phyloP scores from a whole-genome alignment of 1,284 basidiomycete species.

The Malassezia japonica region DNA sequence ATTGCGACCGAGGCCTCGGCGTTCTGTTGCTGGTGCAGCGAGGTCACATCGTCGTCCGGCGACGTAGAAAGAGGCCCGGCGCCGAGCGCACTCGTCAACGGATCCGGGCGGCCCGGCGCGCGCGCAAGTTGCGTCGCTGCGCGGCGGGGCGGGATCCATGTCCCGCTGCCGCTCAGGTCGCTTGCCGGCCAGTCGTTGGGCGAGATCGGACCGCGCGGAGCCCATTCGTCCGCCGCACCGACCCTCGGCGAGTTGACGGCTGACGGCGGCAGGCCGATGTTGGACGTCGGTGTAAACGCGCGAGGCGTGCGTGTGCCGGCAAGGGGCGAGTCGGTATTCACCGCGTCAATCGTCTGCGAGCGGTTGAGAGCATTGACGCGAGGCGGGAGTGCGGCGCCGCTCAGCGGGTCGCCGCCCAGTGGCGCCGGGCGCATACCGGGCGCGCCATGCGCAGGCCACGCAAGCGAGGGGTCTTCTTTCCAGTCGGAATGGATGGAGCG shows the following conservation, averaged over 20 bases:
- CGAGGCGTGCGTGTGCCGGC: neutral
- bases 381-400: neutral
- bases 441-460: neutral
- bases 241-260: neutral
- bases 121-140: neutral
- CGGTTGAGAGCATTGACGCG: neutral
- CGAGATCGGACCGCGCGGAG: neutral
- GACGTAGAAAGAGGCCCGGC: slow-evolving; percentile 1
- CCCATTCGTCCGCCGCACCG: neutral
- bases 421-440: neutral
- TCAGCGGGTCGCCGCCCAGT: neutral
- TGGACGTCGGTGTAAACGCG: neutral
- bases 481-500: neutral
- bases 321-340: neutral
- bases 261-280: neutral
- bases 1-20: slow-evolving; percentile 12
- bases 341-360: slow-evolving; percentile 9
- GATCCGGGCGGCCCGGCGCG: neutral
- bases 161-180: neutral
- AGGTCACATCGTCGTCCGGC: slow-evolving; percentile 3
- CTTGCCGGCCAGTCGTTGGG: neutral
- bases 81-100: neutral
- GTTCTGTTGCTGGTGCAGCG: slow-evolving; percentile 10
- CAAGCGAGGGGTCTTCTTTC: neutral
- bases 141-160: neutral